Evolutionary conservation across 768 basidiomycete species (phyloP).

Genomic region (Hemileccinum impolitum): DNA sequence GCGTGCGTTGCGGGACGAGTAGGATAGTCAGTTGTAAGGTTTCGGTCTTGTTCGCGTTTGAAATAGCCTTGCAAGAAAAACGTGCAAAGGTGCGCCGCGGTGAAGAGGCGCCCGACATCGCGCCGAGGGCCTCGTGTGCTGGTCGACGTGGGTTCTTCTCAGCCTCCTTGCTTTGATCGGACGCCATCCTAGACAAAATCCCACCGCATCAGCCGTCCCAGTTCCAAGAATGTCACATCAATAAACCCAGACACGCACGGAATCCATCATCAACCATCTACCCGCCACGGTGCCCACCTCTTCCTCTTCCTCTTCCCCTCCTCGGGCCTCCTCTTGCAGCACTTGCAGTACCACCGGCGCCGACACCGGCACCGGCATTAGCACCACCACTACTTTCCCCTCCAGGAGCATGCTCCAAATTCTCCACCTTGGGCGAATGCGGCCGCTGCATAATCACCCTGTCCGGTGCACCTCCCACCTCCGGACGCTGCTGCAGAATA

Average conservation of each 20-base stretch:
- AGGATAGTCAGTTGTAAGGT: too few relatives aligned
- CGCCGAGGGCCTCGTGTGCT: too few relatives aligned
- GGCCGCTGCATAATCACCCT: conserved; percentile 11
- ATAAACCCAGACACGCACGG: not conserved
- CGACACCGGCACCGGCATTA: too few relatives aligned
- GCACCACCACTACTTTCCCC: conserved; percentile 1
- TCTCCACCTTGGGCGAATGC: conserved; percentile 2
- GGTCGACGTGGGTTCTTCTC: too few relatives aligned
- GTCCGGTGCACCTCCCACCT: conserved; percentile 7
- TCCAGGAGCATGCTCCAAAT: not conserved
- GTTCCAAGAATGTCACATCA: too few relatives aligned
- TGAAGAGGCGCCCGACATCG: too few relatives aligned
- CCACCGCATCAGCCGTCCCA: not conserved
- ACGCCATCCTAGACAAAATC: too few relatives aligned
- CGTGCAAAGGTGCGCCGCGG: too few relatives aligned
- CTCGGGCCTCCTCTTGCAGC: conserved; percentile 24
- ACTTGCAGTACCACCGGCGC: not conserved
- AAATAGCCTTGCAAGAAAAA: too few relatives aligned
- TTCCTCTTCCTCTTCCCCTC: conserved; percentile 31
- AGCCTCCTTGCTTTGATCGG: too few relatives aligned
- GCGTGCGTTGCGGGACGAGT: too few relatives aligned
- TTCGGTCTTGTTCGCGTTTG: too few relatives aligned
- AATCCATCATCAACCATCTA: conserved; percentile 2
- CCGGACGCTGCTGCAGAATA: conserved; percentile 25
- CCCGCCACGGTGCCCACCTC: conserved; percentile 30